phyloP scores from a whole-genome alignment of 176 grass and related monocot genomes.

The Cenchrus fungigraminus region DNA sequence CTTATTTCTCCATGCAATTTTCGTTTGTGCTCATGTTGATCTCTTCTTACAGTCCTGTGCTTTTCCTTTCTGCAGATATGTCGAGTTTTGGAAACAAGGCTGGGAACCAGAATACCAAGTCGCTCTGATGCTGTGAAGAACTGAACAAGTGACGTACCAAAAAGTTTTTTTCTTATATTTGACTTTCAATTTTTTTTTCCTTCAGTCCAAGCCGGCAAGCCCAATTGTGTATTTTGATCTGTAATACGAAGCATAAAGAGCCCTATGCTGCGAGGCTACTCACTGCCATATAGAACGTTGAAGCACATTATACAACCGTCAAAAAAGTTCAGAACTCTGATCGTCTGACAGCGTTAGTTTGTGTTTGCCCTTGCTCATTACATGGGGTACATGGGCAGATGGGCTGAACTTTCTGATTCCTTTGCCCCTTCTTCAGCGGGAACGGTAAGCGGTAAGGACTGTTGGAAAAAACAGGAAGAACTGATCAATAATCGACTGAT shows the following conservation, averaged over 20 bases:
- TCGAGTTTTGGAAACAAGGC: conserved; percentile 28
- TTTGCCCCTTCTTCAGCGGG: not conserved
- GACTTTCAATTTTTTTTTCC: not conserved
- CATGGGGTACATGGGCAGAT: not conserved
- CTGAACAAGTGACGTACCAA: not conserved
- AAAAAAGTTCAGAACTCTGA: not conserved
- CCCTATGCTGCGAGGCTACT: not conserved
- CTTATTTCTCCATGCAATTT: not conserved
- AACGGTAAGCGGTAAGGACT: no score
- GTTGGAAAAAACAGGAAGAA: not conserved
- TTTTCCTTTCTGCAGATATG: conserved; percentile 40
- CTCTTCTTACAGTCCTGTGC: not conserved
- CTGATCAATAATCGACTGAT: not conserved
- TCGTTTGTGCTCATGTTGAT: not conserved
- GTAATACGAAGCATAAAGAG: conserved; percentile 15
- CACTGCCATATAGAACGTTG: not conserved
- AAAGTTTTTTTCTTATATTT: not conserved
- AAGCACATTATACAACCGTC: not conserved
- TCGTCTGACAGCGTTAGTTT: not conserved
- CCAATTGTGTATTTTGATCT: conserved; percentile 17
- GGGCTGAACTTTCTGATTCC: not conserved
- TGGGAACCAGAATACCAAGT: conserved; percentile 27
- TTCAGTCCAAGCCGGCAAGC: not conserved
- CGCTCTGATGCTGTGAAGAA: conserved; percentile 21
- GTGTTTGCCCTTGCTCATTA: conserved; percentile 32